Percentiles rank a stretch among this genome's conserved stretches.
Evolutionary conservation across 768 basidiomycete species (phyloP).

Genomic region (Mycena crocata): DNA sequence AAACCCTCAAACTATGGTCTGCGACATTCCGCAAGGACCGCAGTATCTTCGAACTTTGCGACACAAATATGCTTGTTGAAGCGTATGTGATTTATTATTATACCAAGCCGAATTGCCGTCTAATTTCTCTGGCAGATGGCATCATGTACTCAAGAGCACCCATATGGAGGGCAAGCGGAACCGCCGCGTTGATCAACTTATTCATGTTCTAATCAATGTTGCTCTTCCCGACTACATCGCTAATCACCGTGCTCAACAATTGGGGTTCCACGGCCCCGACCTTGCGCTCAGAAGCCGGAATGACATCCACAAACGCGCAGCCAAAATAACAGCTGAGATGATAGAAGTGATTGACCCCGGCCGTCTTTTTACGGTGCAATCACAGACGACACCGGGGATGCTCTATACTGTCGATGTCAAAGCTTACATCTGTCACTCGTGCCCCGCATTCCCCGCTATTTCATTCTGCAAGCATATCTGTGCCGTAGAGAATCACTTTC

Average conservation of each 20-base stretch:
- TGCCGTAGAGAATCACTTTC: slow-evolving; percentile 29
- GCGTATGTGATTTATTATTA: slow-evolving; percentile 11
- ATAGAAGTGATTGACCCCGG: neutral
- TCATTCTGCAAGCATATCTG: slow-evolving; percentile 37
- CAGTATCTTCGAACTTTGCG: slow-evolving; percentile 25
- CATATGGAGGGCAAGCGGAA: slow-evolving; percentile 39
- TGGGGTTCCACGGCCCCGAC: slow-evolving; percentile 39
- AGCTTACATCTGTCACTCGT: slow-evolving; percentile 19
- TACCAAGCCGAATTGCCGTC: neutral
- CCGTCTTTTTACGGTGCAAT: neutral
- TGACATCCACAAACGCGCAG: neutral
- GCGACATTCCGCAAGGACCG: slow-evolving; percentile 31
- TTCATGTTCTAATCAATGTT: slow-evolving; percentile 30
- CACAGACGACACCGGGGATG: neutral
- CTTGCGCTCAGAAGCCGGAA: slow-evolving; percentile 25
- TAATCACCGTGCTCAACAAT: slow-evolving; percentile 32
- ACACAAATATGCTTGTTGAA: slow-evolving; percentile 46
- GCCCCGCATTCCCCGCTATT: slow-evolving; percentile 25
- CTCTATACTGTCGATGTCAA: slow-evolving; percentile 25
- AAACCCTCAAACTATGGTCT: slow-evolving; percentile 36
- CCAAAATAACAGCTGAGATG: neutral
- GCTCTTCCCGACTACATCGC: slow-evolving; percentile 32
- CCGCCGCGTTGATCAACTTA: slow-evolving; percentile 37
- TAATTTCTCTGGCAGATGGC: slow-evolving; percentile 33
- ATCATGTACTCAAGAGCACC: slow-evolving; percentile 40